Evolutionary conservation across 306 rosid species (phyloP).

Genomic region (Dryas octopetala): DNA sequence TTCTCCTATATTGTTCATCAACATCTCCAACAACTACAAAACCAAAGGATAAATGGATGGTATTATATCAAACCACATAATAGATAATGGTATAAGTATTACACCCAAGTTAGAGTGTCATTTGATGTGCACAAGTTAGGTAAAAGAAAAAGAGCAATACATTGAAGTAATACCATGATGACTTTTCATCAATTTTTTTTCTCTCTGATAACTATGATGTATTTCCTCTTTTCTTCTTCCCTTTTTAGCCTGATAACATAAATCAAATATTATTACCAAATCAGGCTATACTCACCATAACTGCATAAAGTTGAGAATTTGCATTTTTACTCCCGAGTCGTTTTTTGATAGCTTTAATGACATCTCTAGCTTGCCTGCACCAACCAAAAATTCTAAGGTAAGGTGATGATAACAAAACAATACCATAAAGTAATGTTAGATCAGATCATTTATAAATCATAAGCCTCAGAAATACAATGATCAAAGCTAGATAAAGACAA

Average conservation of each 20-base stretch:
- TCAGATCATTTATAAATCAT: background rate
- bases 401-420: slow-evolving; percentile 12
- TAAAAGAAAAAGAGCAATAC: background rate
- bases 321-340: slow-evolving; percentile 69
- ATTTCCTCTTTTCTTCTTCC: background rate
- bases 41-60: slow-evolving; percentile 29
- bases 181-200: background rate
- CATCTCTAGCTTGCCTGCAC: slow-evolving; percentile 78
- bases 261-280: background rate
- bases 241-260: background rate
- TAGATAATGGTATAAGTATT: background rate
- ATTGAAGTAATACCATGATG: background rate
- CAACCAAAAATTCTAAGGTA: slow-evolving; percentile 15
- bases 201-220: background rate
- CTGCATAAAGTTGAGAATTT: slow-evolving; percentile 72
- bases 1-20: slow-evolving; percentile 95
- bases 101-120: background rate
- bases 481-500: background rate
- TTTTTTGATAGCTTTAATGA: slow-evolving; percentile 79
- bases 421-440: slow-evolving; percentile 7
- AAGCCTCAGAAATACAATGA: background rate
- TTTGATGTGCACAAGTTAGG: background rate
- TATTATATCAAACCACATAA: slow-evolving; percentile 18
- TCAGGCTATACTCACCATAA: slow-evolving; percentile 59
- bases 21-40: slow-evolving; percentile 89